Conservation (phyloP, 805 yeast species). For the Kuraishia hungarica region DNA sequence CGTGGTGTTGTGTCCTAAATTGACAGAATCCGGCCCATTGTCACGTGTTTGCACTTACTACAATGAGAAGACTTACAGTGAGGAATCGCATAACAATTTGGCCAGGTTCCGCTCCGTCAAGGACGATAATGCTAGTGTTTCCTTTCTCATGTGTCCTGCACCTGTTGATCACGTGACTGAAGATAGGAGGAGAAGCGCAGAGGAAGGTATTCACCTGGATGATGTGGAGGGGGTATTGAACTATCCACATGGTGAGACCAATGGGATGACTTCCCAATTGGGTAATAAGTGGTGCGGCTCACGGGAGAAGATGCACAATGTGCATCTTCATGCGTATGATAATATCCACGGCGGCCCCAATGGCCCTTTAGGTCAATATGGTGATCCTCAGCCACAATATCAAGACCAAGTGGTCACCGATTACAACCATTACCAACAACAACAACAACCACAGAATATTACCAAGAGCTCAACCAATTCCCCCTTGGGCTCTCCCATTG, state of each 20-base stretch:
- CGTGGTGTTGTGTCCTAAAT: slow-evolving; percentile 20
- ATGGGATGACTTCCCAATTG: no score
- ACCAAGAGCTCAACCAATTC: not conserved
- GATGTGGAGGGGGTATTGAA: not conserved
- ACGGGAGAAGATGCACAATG: no score
- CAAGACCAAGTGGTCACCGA: no score
- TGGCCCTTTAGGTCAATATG: no score
- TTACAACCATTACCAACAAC: no score
- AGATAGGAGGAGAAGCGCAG: not conserved
- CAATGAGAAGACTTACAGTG: not conserved
- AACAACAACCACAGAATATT: not conserved
- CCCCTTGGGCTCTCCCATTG: not conserved
- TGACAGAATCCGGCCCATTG: slow-evolving; percentile 25
- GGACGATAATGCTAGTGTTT: slow-evolving; percentile 8
- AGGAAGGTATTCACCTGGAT: not conserved
- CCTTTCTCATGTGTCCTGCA: slow-evolving; percentile 16
- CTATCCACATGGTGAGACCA: no score
- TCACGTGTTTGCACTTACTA: slow-evolving; percentile 7
- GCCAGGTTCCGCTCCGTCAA: not conserved
- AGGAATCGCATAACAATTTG: not conserved
- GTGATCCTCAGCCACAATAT: no score
- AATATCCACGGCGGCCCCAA: no score
- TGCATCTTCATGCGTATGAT: no score
- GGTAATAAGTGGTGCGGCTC: not conserved
- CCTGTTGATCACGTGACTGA: slow-evolving; percentile 24